These are phyloP conservation scores for Neurospora intermedia DNA, from an alignment of 495 filamentous ascomycete genomes.

Conservation along the genomic window DNA sequence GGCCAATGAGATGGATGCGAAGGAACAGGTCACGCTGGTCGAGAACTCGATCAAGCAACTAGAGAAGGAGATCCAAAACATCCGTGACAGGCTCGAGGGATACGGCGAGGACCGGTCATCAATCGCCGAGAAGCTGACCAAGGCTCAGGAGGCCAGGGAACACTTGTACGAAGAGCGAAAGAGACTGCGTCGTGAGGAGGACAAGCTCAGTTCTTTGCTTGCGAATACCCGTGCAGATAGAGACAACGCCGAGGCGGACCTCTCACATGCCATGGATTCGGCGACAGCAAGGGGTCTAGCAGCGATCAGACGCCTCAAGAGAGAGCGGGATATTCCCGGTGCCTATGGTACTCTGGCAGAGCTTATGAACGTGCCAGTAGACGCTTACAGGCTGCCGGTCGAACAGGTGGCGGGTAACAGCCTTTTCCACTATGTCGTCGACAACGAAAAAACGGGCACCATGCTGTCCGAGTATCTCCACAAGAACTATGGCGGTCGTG, in stretches of 20 bases:
- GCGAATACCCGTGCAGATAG: constrained; percentile 61
- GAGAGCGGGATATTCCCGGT: constrained; percentile 66
- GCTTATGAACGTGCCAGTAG: constrained; percentile 63
- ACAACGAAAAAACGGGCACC: constrained; percentile 81
- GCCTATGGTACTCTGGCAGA: constrained; percentile 90
- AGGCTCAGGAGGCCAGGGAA: constrained; percentile 71
- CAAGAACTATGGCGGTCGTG: constrained; percentile 68
- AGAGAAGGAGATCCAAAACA: constrained; percentile 58
- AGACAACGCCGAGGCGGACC: constrained; percentile 59
- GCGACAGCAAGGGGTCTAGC: constrained; percentile 75
- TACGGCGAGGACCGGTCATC: constrained; percentile 61
- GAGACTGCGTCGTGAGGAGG: constrained; percentile 82
- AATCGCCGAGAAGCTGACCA: constrained; percentile 60
- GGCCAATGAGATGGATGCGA: constrained; percentile 67
- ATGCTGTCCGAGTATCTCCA: constrained; percentile 69
- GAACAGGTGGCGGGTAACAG: constrained; percentile 89
- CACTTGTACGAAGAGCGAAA: constrained; percentile 80
- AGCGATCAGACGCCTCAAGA: constrained; percentile 68
- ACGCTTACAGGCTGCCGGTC: constrained; percentile 80
- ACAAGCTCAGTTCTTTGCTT: constrained; percentile 70
- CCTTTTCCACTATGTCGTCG: constrained; percentile 93
- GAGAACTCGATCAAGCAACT: constrained; percentile 58
- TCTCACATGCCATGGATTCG: constrained; percentile 81
- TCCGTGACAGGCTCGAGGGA: constrained; percentile 67
- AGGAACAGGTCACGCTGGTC: constrained; percentile 72